These are phyloP conservation scores for Acacia pycnantha DNA, from an alignment of 331 rosid genomes.

Conservation along the genomic window DNA sequence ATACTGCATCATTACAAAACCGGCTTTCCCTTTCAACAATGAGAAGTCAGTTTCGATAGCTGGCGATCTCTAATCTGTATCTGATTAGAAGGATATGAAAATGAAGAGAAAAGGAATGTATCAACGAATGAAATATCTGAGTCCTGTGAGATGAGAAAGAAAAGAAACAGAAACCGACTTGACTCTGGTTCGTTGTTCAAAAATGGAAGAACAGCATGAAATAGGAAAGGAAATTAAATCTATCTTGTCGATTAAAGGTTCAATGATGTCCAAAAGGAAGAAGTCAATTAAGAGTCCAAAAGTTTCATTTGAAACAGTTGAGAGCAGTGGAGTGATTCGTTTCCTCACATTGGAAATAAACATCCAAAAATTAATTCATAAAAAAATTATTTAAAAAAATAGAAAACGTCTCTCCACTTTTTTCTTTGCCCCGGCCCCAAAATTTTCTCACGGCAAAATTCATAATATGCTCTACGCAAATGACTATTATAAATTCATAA, in stretches of 20 bases:
- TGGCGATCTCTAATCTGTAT: not conserved
- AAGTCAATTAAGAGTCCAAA: not conserved
- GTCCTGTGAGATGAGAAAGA: not conserved
- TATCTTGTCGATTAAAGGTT: not conserved
- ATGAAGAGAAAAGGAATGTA: not conserved
- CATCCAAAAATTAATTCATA: not conserved
- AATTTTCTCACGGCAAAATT: not conserved
- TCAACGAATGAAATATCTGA: not conserved
- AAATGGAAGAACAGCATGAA: not conserved
- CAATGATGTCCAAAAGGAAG: not conserved
- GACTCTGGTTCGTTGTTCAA: constrained; percentile 16
- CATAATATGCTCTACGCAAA: not conserved
- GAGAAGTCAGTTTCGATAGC: not conserved
- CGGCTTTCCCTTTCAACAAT: not conserved
- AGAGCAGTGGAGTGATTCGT: constrained; percentile 4
- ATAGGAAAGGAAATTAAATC: not conserved
- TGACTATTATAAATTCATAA: not conserved
- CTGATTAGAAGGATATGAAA: not conserved
- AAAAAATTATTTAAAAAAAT: not conserved
- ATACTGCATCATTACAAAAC: not conserved
- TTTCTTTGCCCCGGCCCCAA: not conserved
- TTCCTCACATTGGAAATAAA: constrained; percentile 21
- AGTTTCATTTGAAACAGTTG: not conserved
- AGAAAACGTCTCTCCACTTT: not conserved
- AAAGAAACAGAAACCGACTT: not conserved